phyloP scores from a whole-genome alignment of 768 basidiomycete species.

The Lactarius trivialis region DNA sequence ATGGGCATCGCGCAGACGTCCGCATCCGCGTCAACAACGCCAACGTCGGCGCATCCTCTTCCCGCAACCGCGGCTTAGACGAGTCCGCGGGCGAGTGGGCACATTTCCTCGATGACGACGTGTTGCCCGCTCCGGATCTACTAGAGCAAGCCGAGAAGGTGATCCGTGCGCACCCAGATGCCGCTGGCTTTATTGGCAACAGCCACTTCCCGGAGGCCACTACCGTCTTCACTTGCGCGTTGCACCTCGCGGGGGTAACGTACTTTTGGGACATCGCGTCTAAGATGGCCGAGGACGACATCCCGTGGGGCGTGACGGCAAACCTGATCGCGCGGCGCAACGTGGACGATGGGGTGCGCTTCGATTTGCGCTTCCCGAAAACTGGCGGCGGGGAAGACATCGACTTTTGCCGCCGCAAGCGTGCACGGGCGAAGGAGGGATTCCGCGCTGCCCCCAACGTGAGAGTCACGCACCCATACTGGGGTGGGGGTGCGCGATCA shows the following conservation, averaged over 20 bases:
- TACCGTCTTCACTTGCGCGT: constrained; percentile 45
- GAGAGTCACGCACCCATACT: constrained; percentile 52
- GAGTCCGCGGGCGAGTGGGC: constrained; percentile 55
- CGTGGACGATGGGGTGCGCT: constrained; percentile 40
- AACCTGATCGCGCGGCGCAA: constrained; percentile 48
- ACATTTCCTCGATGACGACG: constrained; percentile 56
- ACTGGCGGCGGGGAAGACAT: constrained; percentile 63
- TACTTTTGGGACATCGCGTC: constrained; percentile 57
- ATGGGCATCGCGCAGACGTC: constrained; percentile 41
- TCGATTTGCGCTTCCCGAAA: constrained; percentile 46
- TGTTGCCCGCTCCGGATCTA: constrained; percentile 38
- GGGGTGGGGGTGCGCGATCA: constrained; percentile 39
- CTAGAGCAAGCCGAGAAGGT: constrained; percentile 40
- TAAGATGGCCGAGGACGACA: constrained; percentile 37
- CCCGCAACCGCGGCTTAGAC: constrained; percentile 48
- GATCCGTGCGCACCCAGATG: constrained; percentile 41
- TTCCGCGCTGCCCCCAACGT: constrained; percentile 45
- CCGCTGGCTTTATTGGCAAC: constrained; percentile 51
- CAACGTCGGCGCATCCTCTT: constrained; percentile 47
- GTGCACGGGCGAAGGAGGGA: constrained; percentile 35
- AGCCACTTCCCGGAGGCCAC: constrained; percentile 42
- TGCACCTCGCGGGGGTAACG: constrained; percentile 50
- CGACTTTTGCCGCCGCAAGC: constrained; percentile 48
- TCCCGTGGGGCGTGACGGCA: constrained; percentile 61
- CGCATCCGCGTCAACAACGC: constrained; percentile 44